A percentile compares a stretch with the other conserved stretches of the same genome.
These are phyloP conservation scores for Nakataea oryzae DNA, from an alignment of 2,329 filamentous ascomycete species.

Conservation along the genomic window DNA sequence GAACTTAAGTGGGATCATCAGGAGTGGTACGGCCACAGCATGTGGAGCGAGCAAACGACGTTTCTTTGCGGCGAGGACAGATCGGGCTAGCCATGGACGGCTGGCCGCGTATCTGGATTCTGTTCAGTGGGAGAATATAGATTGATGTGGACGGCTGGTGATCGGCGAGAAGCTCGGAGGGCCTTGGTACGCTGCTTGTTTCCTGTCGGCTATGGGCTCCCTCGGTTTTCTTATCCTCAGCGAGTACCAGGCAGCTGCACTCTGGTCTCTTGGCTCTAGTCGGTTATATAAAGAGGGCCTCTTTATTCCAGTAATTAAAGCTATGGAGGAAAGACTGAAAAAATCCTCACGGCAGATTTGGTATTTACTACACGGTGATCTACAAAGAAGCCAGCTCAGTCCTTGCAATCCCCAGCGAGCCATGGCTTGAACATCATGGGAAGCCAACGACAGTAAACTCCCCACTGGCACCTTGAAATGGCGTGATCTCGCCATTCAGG, in stretches of 20 bases:
- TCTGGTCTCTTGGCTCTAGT: background rate
- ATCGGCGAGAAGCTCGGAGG: too few relatives aligned
- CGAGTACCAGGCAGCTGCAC: background rate
- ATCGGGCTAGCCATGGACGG: background rate
- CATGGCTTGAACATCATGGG: too few relatives aligned
- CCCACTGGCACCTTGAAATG: slow-evolving; percentile 60
- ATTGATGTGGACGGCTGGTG: background rate
- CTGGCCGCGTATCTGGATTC: background rate
- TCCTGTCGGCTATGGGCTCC: background rate
- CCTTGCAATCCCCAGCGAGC: too few relatives aligned
- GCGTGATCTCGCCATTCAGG: slow-evolving; percentile 45
- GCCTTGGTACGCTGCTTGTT: background rate
- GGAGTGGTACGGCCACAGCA: background rate
- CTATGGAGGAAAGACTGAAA: too few relatives aligned
- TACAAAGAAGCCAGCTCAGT: too few relatives aligned
- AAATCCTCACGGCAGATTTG: too few relatives aligned
- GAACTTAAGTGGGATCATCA: background rate
- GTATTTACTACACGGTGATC: too few relatives aligned
- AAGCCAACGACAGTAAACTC: slow-evolving; percentile 28
- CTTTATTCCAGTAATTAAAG: background rate
- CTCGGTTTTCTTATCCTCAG: background rate
- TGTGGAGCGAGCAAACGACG: background rate
- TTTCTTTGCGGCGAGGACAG: background rate
- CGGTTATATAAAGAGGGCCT: background rate
- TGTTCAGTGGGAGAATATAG: background rate